A percentile compares a stretch with the other conserved stretches of the same genome.
Evolutionary conservation across 1,139 yeast species (phyloP).

Genomic region (Blastobotrys serpentis): DNA sequence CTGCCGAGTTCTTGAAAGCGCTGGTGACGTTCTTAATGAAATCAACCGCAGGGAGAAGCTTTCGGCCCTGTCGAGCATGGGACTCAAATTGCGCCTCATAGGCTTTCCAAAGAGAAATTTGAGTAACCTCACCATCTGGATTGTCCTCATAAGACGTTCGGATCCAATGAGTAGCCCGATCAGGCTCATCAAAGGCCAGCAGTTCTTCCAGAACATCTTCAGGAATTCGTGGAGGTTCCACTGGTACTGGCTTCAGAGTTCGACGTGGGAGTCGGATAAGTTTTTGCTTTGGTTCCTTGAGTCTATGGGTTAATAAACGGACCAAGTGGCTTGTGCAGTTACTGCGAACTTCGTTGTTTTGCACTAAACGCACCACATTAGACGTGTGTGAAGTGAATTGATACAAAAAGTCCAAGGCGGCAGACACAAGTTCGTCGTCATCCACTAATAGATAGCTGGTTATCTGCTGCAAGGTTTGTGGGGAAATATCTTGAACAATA

Average conservation of each 20-base stretch:
- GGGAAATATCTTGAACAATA: conserved; percentile 40
- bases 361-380: conserved; percentile 36
- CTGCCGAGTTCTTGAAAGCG: conserved; percentile 89
- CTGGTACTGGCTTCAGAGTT: conserved; percentile 43
- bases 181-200: conserved; percentile 73
- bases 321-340: conserved; percentile 51
- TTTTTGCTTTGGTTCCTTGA: conserved; percentile 38
- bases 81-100: conserved; percentile 80
- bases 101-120: conserved; percentile 92
- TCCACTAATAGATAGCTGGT: conserved; percentile 49
- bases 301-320: conserved; percentile 56
- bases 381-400: conserved; percentile 59
- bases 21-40: conserved; percentile 90
- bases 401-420: conserved; percentile 63
- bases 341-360: conserved; percentile 38
- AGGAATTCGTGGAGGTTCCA: conserved; percentile 67
- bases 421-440: conserved; percentile 62
- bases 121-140: conserved; percentile 82
- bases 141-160: conserved; percentile 85
- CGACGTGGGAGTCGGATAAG: conserved; percentile 41
- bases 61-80: conserved; percentile 47
- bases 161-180: conserved; percentile 93
- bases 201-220: conserved; percentile 61
- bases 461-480: conserved; percentile 34
- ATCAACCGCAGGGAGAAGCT: conserved; percentile 89